Base-by-base conservation (phyloP, 371 early-diverging fungal genomes). In the Choanephora cucurbitarum region DNA sequence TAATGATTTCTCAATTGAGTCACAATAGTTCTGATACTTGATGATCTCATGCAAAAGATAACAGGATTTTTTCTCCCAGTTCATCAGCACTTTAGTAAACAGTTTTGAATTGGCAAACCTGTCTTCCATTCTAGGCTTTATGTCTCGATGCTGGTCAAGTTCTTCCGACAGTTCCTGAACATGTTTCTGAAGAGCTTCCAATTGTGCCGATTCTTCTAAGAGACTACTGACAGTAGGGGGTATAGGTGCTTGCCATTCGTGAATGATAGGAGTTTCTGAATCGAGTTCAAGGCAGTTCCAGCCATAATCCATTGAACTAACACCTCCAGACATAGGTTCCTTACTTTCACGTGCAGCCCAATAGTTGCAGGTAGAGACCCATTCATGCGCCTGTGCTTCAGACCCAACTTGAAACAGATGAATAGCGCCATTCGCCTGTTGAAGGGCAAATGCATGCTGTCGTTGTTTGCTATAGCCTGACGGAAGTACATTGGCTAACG, bases 281-380 rank as follows among this genome's bases (percentile, higher is more conserved):
- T 31, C 15, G 7, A 28, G 28, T 18, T 39, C 19, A 28, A 31
- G 32, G 87, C 85, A 37, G 14, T 9, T 37, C 97, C 97, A 96
- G 2, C 97, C 97, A 59, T 92, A 95, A 66, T 95, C 95, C 75
- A 90, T 84, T 54, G 89, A 94, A 55, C 89, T 83, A 5, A 92
- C 86, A 28, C 91, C 91, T 32, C 94, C 94, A 11, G 83, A 66
- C 60, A 95, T 66, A 5, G 97, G 97, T 52, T 90, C 93, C 62
- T 90, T 92, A 57, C 89, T 89, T 52, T 86, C 86, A 40, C 93
- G 72, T 24, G 95, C 94, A 5, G 95, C 93, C 95, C 96, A 96
- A 59, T 88, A 92, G 71, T 95, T 96, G 58, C 95, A 90, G 11
- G 87, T 85, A 0, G 81, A 67, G 0, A 91, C 90, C 97, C 97